A percentile compares a stretch with the other conserved stretches of the same genome.
Conservation (phyloP, 805 yeast species). For the Yamadazyma sp. region DNA sequence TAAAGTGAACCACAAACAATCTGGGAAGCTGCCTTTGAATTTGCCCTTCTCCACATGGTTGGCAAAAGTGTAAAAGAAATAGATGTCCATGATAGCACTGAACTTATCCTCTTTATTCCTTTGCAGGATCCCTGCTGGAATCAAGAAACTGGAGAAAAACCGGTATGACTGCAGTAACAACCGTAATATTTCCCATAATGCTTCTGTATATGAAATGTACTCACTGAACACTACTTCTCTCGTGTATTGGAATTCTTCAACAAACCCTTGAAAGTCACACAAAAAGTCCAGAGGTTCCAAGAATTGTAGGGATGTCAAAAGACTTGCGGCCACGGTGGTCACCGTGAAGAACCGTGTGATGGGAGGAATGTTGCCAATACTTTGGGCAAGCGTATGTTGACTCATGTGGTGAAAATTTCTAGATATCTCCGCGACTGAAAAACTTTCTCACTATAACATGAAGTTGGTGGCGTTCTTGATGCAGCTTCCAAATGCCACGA, state of each 20-base stretch:
- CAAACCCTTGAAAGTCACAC: constrained; percentile 15
- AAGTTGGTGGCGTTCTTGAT: constrained; percentile 75
- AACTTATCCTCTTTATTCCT: constrained; percentile 23
- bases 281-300: constrained; percentile 16
- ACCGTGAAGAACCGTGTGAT: constrained; percentile 59
- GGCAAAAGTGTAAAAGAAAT: constrained; percentile 57
- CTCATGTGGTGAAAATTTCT: constrained; percentile 3
- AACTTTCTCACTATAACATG: too few species aligned
- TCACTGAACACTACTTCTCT: constrained; percentile 1
- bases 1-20: constrained; percentile 54
- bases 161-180: constrained; percentile 21
- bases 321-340: constrained; percentile 45
- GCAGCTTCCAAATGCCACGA: constrained; percentile 62
- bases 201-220: background rate
- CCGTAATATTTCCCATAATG: background rate
- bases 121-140: constrained; percentile 41
- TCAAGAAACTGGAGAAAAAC: constrained; percentile 49
- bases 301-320: constrained; percentile 27
- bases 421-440: too few species aligned
- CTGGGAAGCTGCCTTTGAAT: constrained; percentile 51
- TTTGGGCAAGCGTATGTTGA: constrained; percentile 11
- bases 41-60: constrained; percentile 53
- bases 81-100: constrained; percentile 45
- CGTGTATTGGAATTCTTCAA: constrained; percentile 10
- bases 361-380: constrained; percentile 48